Conservation (phyloP, 768 basidiomycete species). For the Psilocybe cubensis region DNA sequence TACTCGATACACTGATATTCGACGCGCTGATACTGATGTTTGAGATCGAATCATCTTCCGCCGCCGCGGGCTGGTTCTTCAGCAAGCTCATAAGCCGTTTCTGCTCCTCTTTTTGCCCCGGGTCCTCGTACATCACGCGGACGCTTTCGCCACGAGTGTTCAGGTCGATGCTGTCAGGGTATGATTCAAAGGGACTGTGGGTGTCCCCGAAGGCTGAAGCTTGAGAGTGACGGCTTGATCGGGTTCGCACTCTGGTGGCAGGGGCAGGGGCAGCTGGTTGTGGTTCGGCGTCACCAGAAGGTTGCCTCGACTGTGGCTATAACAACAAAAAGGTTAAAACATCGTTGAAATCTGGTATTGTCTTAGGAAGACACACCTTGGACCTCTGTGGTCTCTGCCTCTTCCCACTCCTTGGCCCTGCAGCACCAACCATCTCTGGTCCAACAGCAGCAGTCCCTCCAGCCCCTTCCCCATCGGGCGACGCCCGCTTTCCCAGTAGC, state of each 20-base stretch:
- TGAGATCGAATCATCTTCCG: conserved; percentile 11
- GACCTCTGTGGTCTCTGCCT: conserved; percentile 39
- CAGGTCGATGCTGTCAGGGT: conserved; percentile 22
- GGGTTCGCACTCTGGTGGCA: background rate
- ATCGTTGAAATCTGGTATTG: background rate
- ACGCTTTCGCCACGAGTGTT: conserved; percentile 44
- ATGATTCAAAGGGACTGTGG: conserved; percentile 19
- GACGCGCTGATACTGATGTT: background rate
- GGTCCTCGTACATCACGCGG: conserved; percentile 71
- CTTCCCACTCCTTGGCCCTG: conserved; percentile 33
- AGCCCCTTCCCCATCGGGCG: conserved; percentile 42
- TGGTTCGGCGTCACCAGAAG: conserved; percentile 33
- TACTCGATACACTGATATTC: conserved; percentile 7
- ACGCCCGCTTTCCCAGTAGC: conserved; percentile 68
- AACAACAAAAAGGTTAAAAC: conserved; percentile 1
- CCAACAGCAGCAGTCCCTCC: conserved; percentile 11
- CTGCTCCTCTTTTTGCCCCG: conserved; percentile 61
- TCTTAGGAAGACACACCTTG: conserved; percentile 28
- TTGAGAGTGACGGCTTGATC: background rate
- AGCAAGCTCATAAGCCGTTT: conserved; percentile 60
- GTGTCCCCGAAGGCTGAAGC: conserved; percentile 6
- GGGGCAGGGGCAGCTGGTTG: conserved; percentile 16
- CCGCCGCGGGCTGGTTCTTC: conserved; percentile 31
- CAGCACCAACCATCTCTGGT: conserved; percentile 4
- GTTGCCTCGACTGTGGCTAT: conserved; percentile 42